Percentiles rank a stretch among this genome's conserved stretches.
These are phyloP conservation scores for Pseudogymnoascus sp. DNA, from an alignment of 2,329 filamentous ascomycete genomes.

Conservation along the genomic window DNA sequence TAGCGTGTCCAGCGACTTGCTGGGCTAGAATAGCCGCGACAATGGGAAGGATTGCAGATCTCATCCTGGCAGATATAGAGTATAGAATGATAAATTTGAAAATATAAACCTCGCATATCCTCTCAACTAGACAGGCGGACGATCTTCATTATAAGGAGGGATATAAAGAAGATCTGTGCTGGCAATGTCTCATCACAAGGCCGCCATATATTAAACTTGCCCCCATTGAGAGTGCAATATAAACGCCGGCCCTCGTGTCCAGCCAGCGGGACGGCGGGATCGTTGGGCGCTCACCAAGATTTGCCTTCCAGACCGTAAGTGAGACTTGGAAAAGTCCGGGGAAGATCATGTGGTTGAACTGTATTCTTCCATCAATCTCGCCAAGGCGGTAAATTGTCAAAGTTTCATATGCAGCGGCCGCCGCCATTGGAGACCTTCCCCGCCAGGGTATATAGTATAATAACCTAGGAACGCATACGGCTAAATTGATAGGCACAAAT, in stretches of 20 bases:
- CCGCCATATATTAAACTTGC: background rate
- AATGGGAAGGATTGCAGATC: background rate
- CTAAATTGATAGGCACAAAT: background rate
- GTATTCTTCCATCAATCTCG: background rate
- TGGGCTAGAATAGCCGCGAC: slow-evolving; percentile 5
- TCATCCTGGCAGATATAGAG: background rate
- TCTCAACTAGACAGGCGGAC: background rate
- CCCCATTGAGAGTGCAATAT: slow-evolving; percentile 3
- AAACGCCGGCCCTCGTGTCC: background rate
- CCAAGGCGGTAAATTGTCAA: slow-evolving; percentile 1
- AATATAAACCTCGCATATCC: background rate
- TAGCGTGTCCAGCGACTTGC: slow-evolving; percentile 36
- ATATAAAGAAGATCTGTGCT: background rate
- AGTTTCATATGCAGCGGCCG: slow-evolving; percentile 1
- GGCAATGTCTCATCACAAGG: background rate
- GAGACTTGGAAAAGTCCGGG: background rate
- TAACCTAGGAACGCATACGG: background rate
- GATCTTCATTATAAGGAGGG: background rate
- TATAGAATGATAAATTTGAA: background rate
- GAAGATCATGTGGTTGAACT: slow-evolving; percentile 5
- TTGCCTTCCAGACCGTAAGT: background rate
- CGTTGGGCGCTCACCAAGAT: background rate
- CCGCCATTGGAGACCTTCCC: slow-evolving; percentile 1
- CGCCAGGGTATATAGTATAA: background rate
- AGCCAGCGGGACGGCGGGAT: background rate